A percentile compares a stretch with the other conserved stretches of the same genome.
Conservation (phyloP, 2,329 filamentous ascomycete genomes). For the Fonsecaea pugnacius region DNA sequence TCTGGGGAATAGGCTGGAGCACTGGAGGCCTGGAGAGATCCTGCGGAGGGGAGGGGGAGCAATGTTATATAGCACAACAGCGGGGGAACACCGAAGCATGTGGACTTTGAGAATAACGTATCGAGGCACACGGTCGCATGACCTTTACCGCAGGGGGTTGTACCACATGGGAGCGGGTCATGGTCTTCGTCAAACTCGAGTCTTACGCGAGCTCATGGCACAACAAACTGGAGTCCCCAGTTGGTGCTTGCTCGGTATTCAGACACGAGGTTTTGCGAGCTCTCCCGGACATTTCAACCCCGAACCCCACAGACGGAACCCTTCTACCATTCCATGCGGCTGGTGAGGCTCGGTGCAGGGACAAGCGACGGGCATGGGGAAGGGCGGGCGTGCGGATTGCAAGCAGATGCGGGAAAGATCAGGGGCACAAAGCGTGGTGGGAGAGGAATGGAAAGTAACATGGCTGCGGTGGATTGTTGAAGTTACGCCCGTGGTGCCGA, state of each 20-base stretch:
- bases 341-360: conserved; percentile 1
- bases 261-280: conserved; percentile 4
- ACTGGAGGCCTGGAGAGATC: conserved; percentile 25
- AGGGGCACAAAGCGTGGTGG: conserved; percentile 3
- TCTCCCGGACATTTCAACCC: conserved; percentile 10
- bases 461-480: not conserved
- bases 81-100: conserved; percentile 27
- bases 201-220: conserved; percentile 8
- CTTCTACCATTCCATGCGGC: not conserved
- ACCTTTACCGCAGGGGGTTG: conserved; percentile 6
- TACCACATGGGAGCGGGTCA: conserved; percentile 8
- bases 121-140: conserved; percentile 24
- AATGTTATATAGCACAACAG: conserved; percentile 25
- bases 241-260: conserved; percentile 18
- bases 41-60: conserved; percentile 23
- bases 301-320: conserved; percentile 17
- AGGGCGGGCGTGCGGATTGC: not conserved
- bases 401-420: conserved; percentile 8
- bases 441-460: not conserved
- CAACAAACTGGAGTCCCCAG: not conserved
- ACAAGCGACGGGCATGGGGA: conserved; percentile 7
- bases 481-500: not conserved
- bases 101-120: conserved; percentile 4
- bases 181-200: conserved; percentile 1
- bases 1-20: conserved; percentile 7